phyloP scores from a whole-genome alignment of 345 rosid species.

The Linum lewisii region DNA sequence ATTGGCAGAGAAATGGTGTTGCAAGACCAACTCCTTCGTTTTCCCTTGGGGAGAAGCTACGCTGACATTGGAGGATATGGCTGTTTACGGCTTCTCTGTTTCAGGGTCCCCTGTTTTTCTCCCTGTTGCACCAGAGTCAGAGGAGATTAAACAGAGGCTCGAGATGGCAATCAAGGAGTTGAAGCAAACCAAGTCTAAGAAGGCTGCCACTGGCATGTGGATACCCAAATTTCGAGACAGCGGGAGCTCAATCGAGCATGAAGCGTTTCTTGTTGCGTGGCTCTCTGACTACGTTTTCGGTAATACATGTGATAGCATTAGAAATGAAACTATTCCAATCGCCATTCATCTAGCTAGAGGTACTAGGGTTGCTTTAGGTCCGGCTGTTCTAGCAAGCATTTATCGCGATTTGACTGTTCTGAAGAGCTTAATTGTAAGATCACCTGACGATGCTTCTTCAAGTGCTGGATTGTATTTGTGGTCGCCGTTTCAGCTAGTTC shows the following conservation, averaged over 20 bases:
- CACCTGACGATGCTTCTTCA: not conserved
- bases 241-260: conserved; percentile 47
- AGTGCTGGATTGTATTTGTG: conserved; percentile 5
- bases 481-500: conserved; percentile 37
- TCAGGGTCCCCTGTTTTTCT: conserved; percentile 9
- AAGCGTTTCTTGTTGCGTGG: conserved; percentile 46
- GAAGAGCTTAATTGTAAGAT: conserved; percentile 21
- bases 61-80: conserved; percentile 14
- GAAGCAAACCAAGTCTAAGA: conserved; percentile 3
- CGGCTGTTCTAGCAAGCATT: conserved; percentile 44
- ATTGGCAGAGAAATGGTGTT: conserved; percentile 10
- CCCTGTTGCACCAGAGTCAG: conserved; percentile 4
- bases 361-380: conserved; percentile 35
- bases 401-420: conserved; percentile 31
- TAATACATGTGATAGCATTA: not conserved
- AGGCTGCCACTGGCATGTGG: conserved; percentile 24
- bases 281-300: conserved; percentile 39
- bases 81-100: conserved; percentile 10
- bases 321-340: conserved; percentile 23
- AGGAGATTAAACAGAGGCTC: conserved; percentile 10
- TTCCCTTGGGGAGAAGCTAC: conserved; percentile 18
- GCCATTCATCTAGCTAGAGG: conserved; percentile 44
- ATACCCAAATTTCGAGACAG: conserved; percentile 28
- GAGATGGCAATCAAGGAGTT: conserved; percentile 17
- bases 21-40: conserved; percentile 6